A percentile compares a stretch with the other conserved stretches of the same genome.
phyloP scores from a whole-genome alignment of 2,329 filamentous ascomycete genomes.

The Alternaria gaisen region DNA sequence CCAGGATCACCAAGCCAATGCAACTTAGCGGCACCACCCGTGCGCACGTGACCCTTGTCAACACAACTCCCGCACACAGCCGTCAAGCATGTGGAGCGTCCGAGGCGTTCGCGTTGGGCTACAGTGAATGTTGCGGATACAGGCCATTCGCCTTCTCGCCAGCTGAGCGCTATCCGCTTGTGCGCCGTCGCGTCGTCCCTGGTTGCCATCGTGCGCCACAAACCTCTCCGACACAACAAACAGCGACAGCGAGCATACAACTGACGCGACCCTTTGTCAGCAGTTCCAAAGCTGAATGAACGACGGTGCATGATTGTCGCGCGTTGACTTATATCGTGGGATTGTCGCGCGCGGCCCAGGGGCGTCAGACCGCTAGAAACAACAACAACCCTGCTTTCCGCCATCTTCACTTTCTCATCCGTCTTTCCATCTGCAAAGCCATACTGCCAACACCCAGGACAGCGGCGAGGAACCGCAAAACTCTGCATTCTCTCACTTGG shows the following conservation, averaged over 20 bases:
- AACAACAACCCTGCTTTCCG: conserved; percentile 6
- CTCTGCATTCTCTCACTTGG: neutral
- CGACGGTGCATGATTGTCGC: neutral
- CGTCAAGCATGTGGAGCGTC: neutral
- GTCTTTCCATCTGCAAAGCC: conserved; percentile 1
- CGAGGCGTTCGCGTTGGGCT: neutral
- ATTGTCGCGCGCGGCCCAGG: conserved; percentile 2
- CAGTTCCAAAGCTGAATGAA: neutral
- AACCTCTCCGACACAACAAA: conserved; percentile 13
- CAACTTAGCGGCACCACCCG: conserved; percentile 1
- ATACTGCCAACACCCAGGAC: neutral
- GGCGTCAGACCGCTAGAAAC: neutral
- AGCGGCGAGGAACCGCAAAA: conserved; percentile 4
- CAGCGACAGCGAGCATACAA: neutral
- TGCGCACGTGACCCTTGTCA: conserved; percentile 14
- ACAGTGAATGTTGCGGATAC: neutral
- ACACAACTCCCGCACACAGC: neutral
- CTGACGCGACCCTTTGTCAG: neutral
- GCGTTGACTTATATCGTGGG: neutral
- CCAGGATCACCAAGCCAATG: neutral
- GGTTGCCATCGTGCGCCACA: conserved; percentile 4
- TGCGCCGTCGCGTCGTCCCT: conserved; percentile 5
- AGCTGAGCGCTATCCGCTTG: neutral
- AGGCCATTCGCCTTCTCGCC: neutral
- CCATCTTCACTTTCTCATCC: neutral